Conservation (phyloP, 768 basidiomycete genomes). For the Psilocybe sp. region DNA sequence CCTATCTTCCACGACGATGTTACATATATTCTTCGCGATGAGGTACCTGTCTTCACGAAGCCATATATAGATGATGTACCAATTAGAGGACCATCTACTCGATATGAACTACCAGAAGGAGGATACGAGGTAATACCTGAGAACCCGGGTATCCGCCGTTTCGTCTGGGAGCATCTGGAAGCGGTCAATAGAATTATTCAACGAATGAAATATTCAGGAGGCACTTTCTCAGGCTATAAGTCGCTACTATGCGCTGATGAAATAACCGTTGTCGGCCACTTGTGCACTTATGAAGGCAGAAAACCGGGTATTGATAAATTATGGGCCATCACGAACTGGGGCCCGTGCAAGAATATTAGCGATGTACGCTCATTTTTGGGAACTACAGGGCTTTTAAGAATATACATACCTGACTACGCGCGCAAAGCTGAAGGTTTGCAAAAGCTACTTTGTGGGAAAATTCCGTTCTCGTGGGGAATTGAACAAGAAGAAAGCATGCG, state of each 20-base stretch:
- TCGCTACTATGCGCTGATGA: slow-evolving; percentile 11
- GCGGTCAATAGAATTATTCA: too few species aligned
- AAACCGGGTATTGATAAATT: slow-evolving; percentile 20
- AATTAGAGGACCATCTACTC: slow-evolving; percentile 19
- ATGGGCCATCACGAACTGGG: slow-evolving; percentile 26
- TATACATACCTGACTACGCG: slow-evolving; percentile 24
- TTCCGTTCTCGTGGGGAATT: slow-evolving; percentile 16
- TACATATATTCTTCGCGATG: too few species aligned
- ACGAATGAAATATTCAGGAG: too few species aligned
- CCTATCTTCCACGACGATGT: too few species aligned
- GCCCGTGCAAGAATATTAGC: slow-evolving; percentile 4
- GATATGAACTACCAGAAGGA: slow-evolving; percentile 18
- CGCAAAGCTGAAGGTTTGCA: slow-evolving; percentile 13
- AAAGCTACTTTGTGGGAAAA: slow-evolving; percentile 19
- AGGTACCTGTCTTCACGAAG: too few species aligned
- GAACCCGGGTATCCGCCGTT: slow-evolving; percentile 14
- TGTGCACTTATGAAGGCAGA: slow-evolving; percentile 22
- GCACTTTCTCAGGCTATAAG: slow-evolving; percentile 31
- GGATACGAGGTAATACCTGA: slow-evolving; percentile 14
- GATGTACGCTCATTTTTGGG: too few species aligned
- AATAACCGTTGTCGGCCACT: slow-evolving; percentile 10
- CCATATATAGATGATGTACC: too few species aligned
- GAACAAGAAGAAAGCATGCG: not conserved
- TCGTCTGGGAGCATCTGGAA: too few species aligned
- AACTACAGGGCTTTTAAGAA: not conserved